phyloP scores from a whole-genome alignment of 495 filamentous ascomycete species.

The Penicillium odoratum region DNA sequence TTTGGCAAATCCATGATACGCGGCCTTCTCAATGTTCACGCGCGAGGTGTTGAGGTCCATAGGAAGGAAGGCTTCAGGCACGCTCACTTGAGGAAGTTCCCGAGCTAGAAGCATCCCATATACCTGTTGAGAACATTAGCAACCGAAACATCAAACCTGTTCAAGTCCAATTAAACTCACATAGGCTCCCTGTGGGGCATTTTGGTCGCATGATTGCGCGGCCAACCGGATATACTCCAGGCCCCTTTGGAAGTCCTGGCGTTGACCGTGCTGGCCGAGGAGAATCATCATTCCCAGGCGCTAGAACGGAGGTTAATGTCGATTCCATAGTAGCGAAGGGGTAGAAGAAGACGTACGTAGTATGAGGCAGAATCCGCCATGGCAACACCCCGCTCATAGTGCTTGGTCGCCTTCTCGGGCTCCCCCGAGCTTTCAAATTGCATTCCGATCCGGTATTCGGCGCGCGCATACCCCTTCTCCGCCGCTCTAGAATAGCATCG shows the following conservation, averaged over 20 bases:
- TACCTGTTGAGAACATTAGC: constrained; percentile 46
- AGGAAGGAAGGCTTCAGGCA: constrained; percentile 73
- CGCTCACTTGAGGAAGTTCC: constrained; percentile 81
- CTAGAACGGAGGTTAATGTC: constrained; percentile 27
- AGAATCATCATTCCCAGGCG: constrained; percentile 97
- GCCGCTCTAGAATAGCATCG: constrained; percentile 80
- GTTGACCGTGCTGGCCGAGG: constrained; percentile 87
- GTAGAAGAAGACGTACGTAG: constrained; percentile 54
- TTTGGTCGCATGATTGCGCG: constrained; percentile 90
- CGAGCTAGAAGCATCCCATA: constrained; percentile 93
- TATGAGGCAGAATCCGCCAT: constrained; percentile 86
- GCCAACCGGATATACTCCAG: constrained; percentile 79
- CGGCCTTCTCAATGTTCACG: constrained; percentile 93
- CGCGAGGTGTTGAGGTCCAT: constrained; percentile 73
- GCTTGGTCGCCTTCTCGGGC: constrained; percentile 80
- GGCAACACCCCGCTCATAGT: constrained; percentile 79
- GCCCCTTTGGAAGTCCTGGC: constrained; percentile 74
- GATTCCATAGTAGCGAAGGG: not conserved
- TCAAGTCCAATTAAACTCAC: constrained; percentile 39
- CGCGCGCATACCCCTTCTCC: constrained; percentile 85
- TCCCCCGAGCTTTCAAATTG: constrained; percentile 94
- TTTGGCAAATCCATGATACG: constrained; percentile 94
- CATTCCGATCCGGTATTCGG: constrained; percentile 98
- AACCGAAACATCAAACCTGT: not conserved
- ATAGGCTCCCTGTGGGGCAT: constrained; percentile 95